Conservation (phyloP, 108 stramenopile genomes). For the Nitzschia sp. region DNA sequence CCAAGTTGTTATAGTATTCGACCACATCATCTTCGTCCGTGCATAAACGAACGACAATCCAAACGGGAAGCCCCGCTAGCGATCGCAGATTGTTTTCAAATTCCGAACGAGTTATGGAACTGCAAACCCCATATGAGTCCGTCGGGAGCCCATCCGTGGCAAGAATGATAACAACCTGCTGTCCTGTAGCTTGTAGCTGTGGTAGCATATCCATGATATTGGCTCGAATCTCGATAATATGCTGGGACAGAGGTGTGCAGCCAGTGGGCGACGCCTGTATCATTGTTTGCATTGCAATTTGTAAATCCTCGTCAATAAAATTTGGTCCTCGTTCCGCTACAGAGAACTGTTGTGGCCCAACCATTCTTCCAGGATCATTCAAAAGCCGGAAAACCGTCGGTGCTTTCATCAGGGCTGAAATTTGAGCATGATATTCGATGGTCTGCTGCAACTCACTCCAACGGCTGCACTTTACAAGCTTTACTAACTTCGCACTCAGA, state of each 20-base stretch:
- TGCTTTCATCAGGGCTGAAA: conserved; percentile 43
- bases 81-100: conserved; percentile 60
- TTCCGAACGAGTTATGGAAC: conserved; percentile 15
- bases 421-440: conserved; percentile 59
- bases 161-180: conserved; percentile 77
- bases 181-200: conserved; percentile 53
- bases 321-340: conserved; percentile 39
- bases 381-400: conserved; percentile 62
- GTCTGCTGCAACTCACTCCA: conserved; percentile 69
- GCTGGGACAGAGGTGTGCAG: conserved; percentile 74
- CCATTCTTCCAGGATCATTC: conserved; percentile 56
- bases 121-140: conserved; percentile 53
- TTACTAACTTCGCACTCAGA: conserved; percentile 20
- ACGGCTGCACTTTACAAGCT: conserved; percentile 50
- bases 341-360: conserved; percentile 55
- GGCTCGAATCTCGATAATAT: conserved; percentile 68
- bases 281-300: conserved; percentile 56
- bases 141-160: conserved; percentile 89
- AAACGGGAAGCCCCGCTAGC: conserved; percentile 79
- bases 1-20: conserved; percentile 83
- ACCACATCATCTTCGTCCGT: conserved; percentile 84
- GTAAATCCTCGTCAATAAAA: conserved; percentile 45
- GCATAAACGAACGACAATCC: conserved; percentile 89
- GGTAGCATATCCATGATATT: conserved; percentile 57
- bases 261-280: conserved; percentile 59